Percentiles rank a stretch among this genome's conserved stretches.
Evolutionary conservation across 108 stramenopile species (phyloP).

Genomic region (Mediolabrus comicus): DNA sequence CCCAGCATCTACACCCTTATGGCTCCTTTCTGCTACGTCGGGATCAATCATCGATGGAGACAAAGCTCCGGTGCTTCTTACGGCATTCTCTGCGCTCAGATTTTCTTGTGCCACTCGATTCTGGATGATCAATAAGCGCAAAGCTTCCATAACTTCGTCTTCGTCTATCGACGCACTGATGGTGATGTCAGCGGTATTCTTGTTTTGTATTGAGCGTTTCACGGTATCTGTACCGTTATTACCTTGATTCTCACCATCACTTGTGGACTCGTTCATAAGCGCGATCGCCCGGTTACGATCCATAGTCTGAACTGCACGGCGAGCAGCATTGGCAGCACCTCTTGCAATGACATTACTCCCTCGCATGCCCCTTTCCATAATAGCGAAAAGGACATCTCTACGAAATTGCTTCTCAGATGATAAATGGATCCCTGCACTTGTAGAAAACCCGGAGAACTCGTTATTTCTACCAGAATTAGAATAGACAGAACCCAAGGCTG

Average conservation of each 20-base stretch:
- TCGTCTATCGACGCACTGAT: conserved; percentile 59
- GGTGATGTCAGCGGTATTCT: conserved; percentile 8
- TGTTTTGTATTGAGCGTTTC: neutral
- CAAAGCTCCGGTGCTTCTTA: conserved; percentile 10
- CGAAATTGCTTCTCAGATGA: conserved; percentile 59
- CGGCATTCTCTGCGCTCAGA: conserved; percentile 61
- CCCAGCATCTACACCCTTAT: conserved; percentile 80
- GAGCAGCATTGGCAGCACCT: conserved; percentile 67
- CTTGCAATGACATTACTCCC: conserved; percentile 76
- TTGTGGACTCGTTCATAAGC: conserved; percentile 51
- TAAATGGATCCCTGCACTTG: conserved; percentile 33
- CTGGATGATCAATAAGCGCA: conserved; percentile 81
- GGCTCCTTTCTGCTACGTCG: conserved; percentile 16
- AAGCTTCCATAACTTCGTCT: conserved; percentile 83
- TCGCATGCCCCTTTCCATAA: conserved; percentile 79
- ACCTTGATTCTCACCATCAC: conserved; percentile 6
- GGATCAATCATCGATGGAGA: conserved; percentile 19
- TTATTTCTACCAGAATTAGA: conserved; percentile 7
- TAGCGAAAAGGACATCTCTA: conserved; percentile 84
- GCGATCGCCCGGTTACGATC: conserved; percentile 78
- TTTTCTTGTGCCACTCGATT: conserved; percentile 74
- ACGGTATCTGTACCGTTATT: neutral
- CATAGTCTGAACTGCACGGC: conserved; percentile 71
- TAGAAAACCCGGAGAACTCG: conserved; percentile 16
- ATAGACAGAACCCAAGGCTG: conserved; percentile 46